phyloP scores from a whole-genome alignment of 2,329 filamentous ascomycete species.

The Dendryphion nanum region DNA sequence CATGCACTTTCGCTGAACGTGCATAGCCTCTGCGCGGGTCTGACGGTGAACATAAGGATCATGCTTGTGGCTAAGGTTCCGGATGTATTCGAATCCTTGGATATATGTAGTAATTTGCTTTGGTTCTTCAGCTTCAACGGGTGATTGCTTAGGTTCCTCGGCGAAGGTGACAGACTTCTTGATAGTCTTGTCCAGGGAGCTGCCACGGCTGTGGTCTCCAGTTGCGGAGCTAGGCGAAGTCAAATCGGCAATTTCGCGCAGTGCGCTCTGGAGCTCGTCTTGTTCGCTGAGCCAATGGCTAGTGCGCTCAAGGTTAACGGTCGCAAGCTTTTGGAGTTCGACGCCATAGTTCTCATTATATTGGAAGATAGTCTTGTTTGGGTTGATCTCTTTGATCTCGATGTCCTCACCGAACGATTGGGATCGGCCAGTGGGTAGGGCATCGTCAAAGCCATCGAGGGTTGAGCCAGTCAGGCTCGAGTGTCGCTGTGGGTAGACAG shows the following conservation, averaged over 20 bases:
- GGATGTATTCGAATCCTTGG: slow-evolving; percentile 76
- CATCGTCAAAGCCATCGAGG: slow-evolving; percentile 32
- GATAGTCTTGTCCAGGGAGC: slow-evolving; percentile 41
- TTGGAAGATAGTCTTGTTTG: slow-evolving; percentile 65
- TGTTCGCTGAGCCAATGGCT: slow-evolving; percentile 84
- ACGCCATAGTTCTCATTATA: slow-evolving; percentile 74
- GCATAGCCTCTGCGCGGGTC: slow-evolving; percentile 82
- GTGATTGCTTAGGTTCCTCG: slow-evolving; percentile 24
- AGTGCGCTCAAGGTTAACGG: slow-evolving; percentile 79
- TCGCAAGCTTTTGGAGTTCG: slow-evolving; percentile 68
- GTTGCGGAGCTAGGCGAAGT: slow-evolving; percentile 40
- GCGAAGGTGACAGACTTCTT: slow-evolving; percentile 80
- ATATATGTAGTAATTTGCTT: slow-evolving; percentile 75
- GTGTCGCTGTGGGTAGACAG: no score
- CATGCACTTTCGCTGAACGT: slow-evolving; percentile 75
- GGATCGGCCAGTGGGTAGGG: slow-evolving; percentile 29
- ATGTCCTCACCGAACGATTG: slow-evolving; percentile 37
- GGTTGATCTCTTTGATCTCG: slow-evolving; percentile 56
- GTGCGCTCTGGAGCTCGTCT: slow-evolving; percentile 69
- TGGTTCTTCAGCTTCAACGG: slow-evolving; percentile 23
- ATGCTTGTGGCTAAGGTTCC: slow-evolving; percentile 61
- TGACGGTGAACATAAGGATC: slow-evolving; percentile 86
- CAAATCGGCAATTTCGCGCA: slow-evolving; percentile 54
- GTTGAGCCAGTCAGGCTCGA: slow-evolving; percentile 30
- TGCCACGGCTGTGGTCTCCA: slow-evolving; percentile 32